These are phyloP conservation scores for Solanum boliviense DNA, from an alignment of 257 asterid genomes.

Conservation along the genomic window DNA sequence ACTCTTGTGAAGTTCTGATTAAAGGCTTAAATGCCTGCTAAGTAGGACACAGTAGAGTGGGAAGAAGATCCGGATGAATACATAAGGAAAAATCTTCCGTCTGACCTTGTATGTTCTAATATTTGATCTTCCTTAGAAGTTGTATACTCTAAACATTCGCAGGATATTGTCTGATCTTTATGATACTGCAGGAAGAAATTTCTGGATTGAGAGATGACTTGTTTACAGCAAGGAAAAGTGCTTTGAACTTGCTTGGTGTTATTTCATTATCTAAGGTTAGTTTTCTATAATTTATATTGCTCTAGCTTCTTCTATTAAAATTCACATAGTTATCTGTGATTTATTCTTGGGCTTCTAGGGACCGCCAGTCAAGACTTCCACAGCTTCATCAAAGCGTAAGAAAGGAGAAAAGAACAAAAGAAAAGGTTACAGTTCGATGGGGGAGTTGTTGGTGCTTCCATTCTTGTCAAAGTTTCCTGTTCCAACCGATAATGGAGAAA, in stretches of 20 bases:
- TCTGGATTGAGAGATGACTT: slow-evolving; percentile 35
- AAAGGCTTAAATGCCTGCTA: background rate
- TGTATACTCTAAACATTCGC: background rate
- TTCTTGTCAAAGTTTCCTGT: slow-evolving; percentile 28
- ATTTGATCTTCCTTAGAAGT: background rate
- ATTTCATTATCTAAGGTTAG: slow-evolving; percentile 26
- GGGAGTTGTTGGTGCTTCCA: slow-evolving; percentile 33
- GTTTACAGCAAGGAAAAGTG: slow-evolving; percentile 40
- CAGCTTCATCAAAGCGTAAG: slow-evolving; percentile 33
- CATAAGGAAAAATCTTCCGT: slow-evolving; percentile 32
- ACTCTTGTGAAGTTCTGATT: background rate
- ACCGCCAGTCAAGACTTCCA: slow-evolving; percentile 16
- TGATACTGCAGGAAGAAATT: slow-evolving; percentile 20
- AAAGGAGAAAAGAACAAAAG: slow-evolving; percentile 28
- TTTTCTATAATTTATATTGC: background rate
- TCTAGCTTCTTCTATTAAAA: background rate
- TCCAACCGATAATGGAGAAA: slow-evolving; percentile 12
- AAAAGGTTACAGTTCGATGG: slow-evolving; percentile 22
- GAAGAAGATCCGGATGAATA: slow-evolving; percentile 38
- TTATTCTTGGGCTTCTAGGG: slow-evolving; percentile 20
- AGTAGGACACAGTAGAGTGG: slow-evolving; percentile 30
- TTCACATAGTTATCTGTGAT: background rate
- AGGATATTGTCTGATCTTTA: background rate
- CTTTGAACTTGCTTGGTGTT: slow-evolving; percentile 33
- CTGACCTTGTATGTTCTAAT: slow-evolving; percentile 25